Base-by-base conservation (phyloP, 805 yeast species). In the Kazachstania taianensis region DNA sequence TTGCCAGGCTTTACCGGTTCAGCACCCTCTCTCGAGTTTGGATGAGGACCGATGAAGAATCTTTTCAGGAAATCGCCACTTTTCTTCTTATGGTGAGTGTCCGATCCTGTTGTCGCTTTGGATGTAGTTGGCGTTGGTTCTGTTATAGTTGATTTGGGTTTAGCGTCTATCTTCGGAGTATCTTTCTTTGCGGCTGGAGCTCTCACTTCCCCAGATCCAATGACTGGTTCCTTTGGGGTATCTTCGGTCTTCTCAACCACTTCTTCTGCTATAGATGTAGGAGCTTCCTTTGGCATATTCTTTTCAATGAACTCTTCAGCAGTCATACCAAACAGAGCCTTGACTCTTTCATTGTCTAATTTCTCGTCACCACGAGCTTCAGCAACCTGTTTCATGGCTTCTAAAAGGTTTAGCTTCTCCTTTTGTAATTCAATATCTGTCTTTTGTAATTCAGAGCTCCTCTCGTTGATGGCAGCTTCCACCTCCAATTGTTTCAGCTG, bases 371-470 rank as follows among this genome's bases (percentile, higher is more conserved):
- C 59, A 16, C 47, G 47, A n/a, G 55, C 57, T 46, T 66, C 69
- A 9, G 70, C 59, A 34, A 65, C 55, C 28, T 57, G 48, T 42
- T 56, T 57, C 57, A 66, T 68, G 28, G 61, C 59, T 14, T 41
- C 43, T 24, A 41, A 28, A n/a, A 41, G 24, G 17, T 29, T 32
- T 16, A 43, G 53, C 46, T 53, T 62, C 46, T 51, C 62, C 50
- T 46, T 60, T 42, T 58, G 63, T 38, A 64, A 42, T 32, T 56
- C 61, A 27, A 63, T 44, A 34, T 62, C 61, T 5, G 61, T 47
- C 22, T 46, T 47, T 25, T 59, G 50, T 31, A 58, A 53, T 37
- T 62, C 62, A 40, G 55, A 55, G 38, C 59, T 62, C 33, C 61
- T 57, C 35, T 56, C 54, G 35, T 61, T 59, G 40, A 63, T 51